Conservation (phyloP, 768 basidiomycete species). For the Dictyophora rubrovolvata region DNA sequence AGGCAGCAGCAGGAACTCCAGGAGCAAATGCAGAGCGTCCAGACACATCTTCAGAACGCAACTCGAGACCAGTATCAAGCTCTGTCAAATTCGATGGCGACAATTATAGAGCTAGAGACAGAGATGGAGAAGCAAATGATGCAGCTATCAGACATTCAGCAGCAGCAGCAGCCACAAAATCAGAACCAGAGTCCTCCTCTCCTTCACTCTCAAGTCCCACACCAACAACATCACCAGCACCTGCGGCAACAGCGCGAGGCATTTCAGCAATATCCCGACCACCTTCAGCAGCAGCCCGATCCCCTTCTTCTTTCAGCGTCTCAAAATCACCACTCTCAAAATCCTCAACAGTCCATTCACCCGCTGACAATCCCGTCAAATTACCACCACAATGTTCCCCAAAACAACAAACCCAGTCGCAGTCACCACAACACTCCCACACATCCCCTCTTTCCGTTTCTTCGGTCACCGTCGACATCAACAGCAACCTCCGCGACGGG, state of each 20-base stretch:
- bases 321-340: neutral
- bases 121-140: neutral
- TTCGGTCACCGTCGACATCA: neutral
- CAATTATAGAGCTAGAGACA: neutral
- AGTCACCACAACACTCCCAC: neutral
- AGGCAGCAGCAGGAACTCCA: neutral
- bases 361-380: neutral
- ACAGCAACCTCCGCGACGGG: neutral
- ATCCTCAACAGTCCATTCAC: neutral
- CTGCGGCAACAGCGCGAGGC: neutral
- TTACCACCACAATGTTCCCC: neutral
- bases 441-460: neutral
- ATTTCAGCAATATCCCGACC: neutral
- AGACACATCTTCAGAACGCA: neutral
- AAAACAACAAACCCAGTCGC: neutral
- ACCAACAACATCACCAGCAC: neutral
- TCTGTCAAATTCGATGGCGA: neutral
- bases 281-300: neutral
- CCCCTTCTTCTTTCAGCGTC: neutral
- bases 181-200: neutral
- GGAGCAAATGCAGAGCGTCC: neutral
- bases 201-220: neutral
- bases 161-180: neutral
- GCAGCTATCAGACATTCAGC: neutral
- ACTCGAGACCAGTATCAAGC: neutral